Evolutionary conservation across 768 basidiomycete species (phyloP).

Genomic region (Termitomyces sp.): DNA sequence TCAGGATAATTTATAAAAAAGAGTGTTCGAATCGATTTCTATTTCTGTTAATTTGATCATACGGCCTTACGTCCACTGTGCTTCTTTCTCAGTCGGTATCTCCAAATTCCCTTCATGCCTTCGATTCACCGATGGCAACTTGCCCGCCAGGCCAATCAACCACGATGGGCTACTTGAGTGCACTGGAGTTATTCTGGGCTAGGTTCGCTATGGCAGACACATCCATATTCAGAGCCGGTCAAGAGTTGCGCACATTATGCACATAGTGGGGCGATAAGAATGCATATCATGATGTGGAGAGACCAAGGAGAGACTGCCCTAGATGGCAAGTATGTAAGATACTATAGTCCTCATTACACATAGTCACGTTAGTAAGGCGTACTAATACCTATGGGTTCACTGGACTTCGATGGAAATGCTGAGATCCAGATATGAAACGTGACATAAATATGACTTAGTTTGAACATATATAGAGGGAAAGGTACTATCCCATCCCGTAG

Average conservation of each 20-base stretch:
- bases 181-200: slow-evolving; percentile 51
- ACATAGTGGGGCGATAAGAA: slow-evolving; percentile 65
- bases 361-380: no score
- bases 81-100: slow-evolving; percentile 46
- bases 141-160: slow-evolving; percentile 73
- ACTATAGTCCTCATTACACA: slow-evolving; percentile 51
- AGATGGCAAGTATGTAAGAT: slow-evolving; percentile 46
- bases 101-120: slow-evolving; percentile 70
- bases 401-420: no score
- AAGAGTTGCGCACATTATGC: slow-evolving; percentile 16
- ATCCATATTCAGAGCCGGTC: slow-evolving; percentile 13
- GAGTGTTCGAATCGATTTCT: background rate
- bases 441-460: no score
- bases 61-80: slow-evolving; percentile 46
- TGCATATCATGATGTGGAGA: slow-evolving; percentile 20
- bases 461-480: no score
- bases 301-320: slow-evolving; percentile 30
- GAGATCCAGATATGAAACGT: no score
- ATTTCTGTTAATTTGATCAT: background rate
- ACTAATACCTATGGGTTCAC: no score
- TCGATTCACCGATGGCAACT: slow-evolving; percentile 67
- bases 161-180: slow-evolving; percentile 76
- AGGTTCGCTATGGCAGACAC: slow-evolving; percentile 46
- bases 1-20: background rate
- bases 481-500: no score